Conservation (phyloP, 345 rosid genomes). For the Citrus maxima region DNA sequence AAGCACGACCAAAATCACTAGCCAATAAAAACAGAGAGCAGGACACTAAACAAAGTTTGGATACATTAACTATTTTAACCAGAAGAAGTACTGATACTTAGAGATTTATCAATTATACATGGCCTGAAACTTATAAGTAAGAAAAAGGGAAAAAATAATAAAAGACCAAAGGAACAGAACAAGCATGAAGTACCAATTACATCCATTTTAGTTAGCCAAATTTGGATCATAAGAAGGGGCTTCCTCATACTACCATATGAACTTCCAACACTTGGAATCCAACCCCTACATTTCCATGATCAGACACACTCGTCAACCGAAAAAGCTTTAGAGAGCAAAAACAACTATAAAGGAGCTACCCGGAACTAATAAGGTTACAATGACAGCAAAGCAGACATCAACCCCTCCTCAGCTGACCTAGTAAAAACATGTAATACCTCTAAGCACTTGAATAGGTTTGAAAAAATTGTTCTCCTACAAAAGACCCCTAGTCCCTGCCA, state of each 20-base stretch:
- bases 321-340: neutral
- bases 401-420: neutral
- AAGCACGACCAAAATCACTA: neutral
- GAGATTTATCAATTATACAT: neutral
- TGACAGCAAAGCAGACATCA: neutral
- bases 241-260: neutral
- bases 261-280: neutral
- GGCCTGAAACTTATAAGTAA: neutral
- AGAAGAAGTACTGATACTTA: neutral
- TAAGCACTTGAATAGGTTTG: neutral
- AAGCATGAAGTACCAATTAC: neutral
- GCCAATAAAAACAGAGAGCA: neutral
- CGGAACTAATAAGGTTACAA: neutral
- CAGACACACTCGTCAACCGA: neutral
- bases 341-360: neutral
- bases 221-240: neutral
- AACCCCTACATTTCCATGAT: neutral
- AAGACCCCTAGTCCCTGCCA: neutral
- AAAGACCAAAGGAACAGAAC: neutral
- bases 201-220: neutral
- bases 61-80: neutral
- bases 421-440: neutral
- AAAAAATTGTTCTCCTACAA: neutral
- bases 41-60: neutral
- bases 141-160: neutral